Evolutionary conservation across 768 basidiomycete species (phyloP).

Genomic region (Tylopilus balloui): DNA sequence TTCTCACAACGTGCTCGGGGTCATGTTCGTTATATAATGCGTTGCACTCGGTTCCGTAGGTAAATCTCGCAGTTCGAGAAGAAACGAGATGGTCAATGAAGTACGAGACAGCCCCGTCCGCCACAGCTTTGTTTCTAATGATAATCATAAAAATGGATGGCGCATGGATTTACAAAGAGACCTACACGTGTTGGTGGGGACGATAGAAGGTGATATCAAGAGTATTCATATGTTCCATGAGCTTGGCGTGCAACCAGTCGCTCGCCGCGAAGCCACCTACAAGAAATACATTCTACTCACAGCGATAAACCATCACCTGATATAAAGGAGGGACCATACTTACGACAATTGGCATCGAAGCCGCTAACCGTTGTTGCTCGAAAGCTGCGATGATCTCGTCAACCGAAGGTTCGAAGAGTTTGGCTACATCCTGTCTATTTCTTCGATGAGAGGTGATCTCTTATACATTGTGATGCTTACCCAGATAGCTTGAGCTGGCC

Average conservation of each 20-base stretch:
- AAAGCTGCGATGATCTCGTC: conserved; percentile 13
- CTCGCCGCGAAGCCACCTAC: conserved; percentile 15
- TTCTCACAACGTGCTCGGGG: conserved; percentile 6
- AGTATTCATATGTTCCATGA: conserved; percentile 10
- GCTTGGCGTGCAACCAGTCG: conserved; percentile 9
- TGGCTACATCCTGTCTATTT: conserved; percentile 8
- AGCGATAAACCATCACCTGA: background rate
- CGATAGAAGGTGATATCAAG: conserved; percentile 9
- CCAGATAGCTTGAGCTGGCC: conserved; percentile 37
- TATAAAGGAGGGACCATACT: background rate
- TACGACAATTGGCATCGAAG: conserved; percentile 9
- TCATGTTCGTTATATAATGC: conserved; percentile 9
- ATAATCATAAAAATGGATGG: background rate
- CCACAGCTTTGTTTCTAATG: conserved; percentile 13
- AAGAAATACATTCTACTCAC: conserved; percentile 7
- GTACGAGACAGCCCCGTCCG: conserved; percentile 14
- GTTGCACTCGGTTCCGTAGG: conserved; percentile 14
- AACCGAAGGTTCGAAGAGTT: conserved; percentile 12
- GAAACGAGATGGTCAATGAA: conserved; percentile 11
- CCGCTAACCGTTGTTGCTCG: conserved; percentile 9
- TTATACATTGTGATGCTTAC: conserved; percentile 26
- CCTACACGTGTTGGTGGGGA: conserved; percentile 13
- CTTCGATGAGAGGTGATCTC: conserved; percentile 34
- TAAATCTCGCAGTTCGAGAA: conserved; percentile 9
- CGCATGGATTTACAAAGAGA: background rate